Conservation (phyloP, 2,329 filamentous ascomycete species). For the Fusarium heterosporum region DNA sequence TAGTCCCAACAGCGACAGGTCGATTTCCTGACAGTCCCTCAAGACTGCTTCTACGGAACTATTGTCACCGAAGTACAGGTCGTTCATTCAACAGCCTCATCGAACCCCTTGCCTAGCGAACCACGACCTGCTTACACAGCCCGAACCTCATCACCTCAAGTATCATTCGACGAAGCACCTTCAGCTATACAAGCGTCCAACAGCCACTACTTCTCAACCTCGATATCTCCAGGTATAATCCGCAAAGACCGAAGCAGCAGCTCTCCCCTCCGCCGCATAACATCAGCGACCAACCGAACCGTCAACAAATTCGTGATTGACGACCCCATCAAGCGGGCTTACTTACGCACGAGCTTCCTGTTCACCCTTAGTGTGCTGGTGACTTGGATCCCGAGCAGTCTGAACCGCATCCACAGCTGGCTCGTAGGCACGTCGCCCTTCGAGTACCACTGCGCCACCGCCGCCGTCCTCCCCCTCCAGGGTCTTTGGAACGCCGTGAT, state of each 20-base stretch:
- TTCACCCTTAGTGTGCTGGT: constrained; percentile 71
- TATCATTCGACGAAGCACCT: constrained; percentile 42
- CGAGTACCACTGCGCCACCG: constrained; percentile 75
- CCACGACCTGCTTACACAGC: constrained; percentile 42
- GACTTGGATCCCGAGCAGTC: constrained; percentile 74
- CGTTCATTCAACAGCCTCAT: constrained; percentile 48
- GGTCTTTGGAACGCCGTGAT: constrained; percentile 85
- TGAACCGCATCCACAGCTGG: constrained; percentile 80
- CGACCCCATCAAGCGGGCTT: constrained; percentile 70
- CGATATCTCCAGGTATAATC: constrained; percentile 44
- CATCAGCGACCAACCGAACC: constrained; percentile 48
- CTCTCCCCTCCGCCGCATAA: constrained; percentile 35
- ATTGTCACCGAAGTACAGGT: constrained; percentile 66
- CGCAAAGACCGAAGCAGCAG: constrained; percentile 3
- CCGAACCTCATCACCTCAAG: constrained; percentile 28
- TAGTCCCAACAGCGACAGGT: constrained; percentile 32
- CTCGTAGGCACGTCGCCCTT: constrained; percentile 66
- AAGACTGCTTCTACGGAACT: constrained; percentile 59
- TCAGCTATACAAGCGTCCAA: constrained; percentile 35
- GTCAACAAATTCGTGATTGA: constrained; percentile 52
- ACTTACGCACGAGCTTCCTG: constrained; percentile 70
- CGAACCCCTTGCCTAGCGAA: constrained; percentile 39
- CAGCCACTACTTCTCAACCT: constrained; percentile 52
- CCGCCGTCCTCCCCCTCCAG: constrained; percentile 79
- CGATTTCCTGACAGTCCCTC: constrained; percentile 44